Conservation (phyloP, 768 basidiomycete genomes). For the Termitomyces sp. region DNA sequence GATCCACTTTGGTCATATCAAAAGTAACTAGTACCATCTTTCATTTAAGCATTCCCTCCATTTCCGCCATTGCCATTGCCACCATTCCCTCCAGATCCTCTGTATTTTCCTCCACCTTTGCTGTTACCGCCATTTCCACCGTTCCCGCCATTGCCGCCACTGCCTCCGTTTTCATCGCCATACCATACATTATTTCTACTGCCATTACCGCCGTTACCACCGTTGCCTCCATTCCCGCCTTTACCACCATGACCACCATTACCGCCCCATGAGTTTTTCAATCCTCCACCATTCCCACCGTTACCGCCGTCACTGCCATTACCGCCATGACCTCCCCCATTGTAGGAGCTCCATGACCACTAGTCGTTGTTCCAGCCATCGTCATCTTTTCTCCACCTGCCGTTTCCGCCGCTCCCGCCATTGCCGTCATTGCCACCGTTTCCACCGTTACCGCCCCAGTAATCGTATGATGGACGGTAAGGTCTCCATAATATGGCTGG, state of each 20-base stretch:
- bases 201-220: not conserved
- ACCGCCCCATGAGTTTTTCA: not conserved
- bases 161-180: not conserved
- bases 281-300: not conserved
- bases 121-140: not conserved
- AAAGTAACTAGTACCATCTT: too few species aligned
- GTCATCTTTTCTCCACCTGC: not conserved
- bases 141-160: not conserved
- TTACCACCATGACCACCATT: not conserved
- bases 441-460: not conserved
- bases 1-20: too few species aligned
- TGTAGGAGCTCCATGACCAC: not conserved
- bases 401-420: not conserved
- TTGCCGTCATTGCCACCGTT: not conserved
- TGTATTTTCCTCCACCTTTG: not conserved
- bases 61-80: too few species aligned
- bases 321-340: constrained; percentile 2
- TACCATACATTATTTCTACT: not conserved
- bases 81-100: too few species aligned
- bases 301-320: not conserved
- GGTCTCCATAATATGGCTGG: not conserved
- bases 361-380: not conserved
- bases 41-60: too few species aligned
- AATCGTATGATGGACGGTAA: not conserved
- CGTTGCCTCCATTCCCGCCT: not conserved